phyloP scores from a whole-genome alignment of 352 stramenopile genomes.

The Pythium grandisporangium region DNA sequence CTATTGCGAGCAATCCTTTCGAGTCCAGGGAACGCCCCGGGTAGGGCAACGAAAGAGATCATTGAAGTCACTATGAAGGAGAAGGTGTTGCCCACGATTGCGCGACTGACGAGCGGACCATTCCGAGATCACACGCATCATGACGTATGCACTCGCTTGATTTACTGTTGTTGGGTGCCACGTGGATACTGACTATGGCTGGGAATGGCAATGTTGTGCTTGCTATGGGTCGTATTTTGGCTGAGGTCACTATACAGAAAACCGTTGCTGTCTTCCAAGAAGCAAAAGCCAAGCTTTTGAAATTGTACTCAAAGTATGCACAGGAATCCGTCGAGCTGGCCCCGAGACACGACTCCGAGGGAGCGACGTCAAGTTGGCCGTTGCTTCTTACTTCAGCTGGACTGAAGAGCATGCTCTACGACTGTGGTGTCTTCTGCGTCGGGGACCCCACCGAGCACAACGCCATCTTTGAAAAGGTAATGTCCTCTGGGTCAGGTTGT shows the following conservation, averaged over 20 bases:
- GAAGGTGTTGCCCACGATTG: constrained; percentile 34
- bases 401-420: constrained; percentile 62
- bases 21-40: constrained; percentile 5
- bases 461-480: constrained; percentile 35
- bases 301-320: constrained; percentile 64
- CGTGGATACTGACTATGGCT: too few relatives aligned
- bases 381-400: constrained; percentile 28
- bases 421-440: constrained; percentile 69
- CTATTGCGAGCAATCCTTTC: constrained; percentile 42
- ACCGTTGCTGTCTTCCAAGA: constrained; percentile 62
- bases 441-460: constrained; percentile 47
- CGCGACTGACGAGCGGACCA: constrained; percentile 47
- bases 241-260: too few relatives aligned
- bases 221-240: too few relatives aligned
- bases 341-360: constrained; percentile 5
- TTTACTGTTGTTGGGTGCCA: too few relatives aligned
- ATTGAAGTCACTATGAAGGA: constrained; percentile 39
- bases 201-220: too few relatives aligned
- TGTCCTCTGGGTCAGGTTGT: too few relatives aligned
- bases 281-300: constrained; percentile 61
- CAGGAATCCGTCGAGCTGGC: constrained; percentile 15
- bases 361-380: constrained; percentile 17
- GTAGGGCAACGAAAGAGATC: constrained; percentile 9
- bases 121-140: constrained; percentile 73
- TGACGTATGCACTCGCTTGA: constrained; percentile 25